phyloP scores from a whole-genome alignment of 305 asterid genomes.

The Euphrasia arctica region DNA sequence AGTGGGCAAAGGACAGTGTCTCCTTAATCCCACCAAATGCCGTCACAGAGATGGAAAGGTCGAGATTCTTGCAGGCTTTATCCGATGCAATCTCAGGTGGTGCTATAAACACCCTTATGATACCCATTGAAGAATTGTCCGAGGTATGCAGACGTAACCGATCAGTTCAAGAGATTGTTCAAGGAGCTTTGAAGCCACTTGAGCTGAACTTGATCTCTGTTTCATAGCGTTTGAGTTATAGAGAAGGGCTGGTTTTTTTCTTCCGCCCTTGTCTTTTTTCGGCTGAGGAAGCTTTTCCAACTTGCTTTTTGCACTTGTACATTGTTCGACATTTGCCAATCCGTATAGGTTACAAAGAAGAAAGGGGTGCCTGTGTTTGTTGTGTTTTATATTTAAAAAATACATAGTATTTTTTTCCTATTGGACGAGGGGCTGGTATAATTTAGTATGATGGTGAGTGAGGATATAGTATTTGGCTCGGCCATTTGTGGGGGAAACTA shows the following conservation, averaged over 20 bases:
- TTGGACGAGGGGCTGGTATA: conserved; percentile 20
- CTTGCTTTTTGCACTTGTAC: conserved; percentile 29
- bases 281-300: conserved; percentile 35
- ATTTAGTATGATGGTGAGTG: conserved; percentile 5
- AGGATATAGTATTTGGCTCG: conserved; percentile 24
- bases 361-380: conserved; percentile 32
- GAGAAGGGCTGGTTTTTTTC: conserved; percentile 53
- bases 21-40: conserved; percentile 85
- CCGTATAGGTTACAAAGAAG: conserved; percentile 37
- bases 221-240: conserved; percentile 45
- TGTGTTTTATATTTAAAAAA: conserved; percentile 30
- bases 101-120: conserved; percentile 47
- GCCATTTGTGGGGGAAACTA: conserved; percentile 13
- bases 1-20: conserved; percentile 81
- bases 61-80: conserved; percentile 64
- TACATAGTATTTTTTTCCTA: not conserved
- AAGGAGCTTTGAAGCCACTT: conserved; percentile 80
- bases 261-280: conserved; percentile 42
- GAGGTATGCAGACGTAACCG: conserved; percentile 79
- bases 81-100: conserved; percentile 61
- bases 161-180: conserved; percentile 82
- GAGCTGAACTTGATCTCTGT: conserved; percentile 52
- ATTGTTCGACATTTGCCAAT: conserved; percentile 38
- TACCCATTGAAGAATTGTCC: conserved; percentile 68
- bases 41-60: conserved; percentile 58